A percentile compares a stretch with the other conserved stretches of the same genome.
phyloP scores from a whole-genome alignment of 768 basidiomycete genomes.

The Inosperma sp. region DNA sequence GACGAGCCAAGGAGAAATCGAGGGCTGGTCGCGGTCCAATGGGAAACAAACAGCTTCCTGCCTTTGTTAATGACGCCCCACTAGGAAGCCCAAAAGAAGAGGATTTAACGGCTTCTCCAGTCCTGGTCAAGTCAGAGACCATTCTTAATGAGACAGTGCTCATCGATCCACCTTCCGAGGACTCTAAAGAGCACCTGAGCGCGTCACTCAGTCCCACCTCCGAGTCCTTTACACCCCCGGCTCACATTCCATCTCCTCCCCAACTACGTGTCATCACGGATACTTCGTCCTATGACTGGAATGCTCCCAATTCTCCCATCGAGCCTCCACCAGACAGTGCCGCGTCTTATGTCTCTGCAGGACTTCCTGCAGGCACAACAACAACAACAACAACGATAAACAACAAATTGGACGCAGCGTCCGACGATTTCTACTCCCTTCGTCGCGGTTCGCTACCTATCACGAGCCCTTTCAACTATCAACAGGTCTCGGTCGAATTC shows the following conservation, averaged over 20 bases:
- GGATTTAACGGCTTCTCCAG: not conserved
- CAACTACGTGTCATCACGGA: conserved; percentile 39
- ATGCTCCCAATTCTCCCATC: conserved; percentile 30
- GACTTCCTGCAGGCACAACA: conserved; percentile 23
- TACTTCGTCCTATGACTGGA: conserved; percentile 22
- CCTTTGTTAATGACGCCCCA: conserved; percentile 7
- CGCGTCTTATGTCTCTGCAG: conserved; percentile 21
- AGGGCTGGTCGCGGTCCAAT: conserved; percentile 46
- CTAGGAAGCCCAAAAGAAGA: conserved; percentile 23
- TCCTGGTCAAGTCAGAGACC: conserved; percentile 1
- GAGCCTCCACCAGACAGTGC: conserved; percentile 35
- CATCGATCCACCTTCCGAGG: not conserved
- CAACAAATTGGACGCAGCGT: not conserved
- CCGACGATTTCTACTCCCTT: conserved; percentile 27
- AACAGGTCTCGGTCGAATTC: conserved; percentile 29
- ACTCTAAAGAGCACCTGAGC: conserved; percentile 1
- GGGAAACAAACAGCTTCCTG: conserved; percentile 16
- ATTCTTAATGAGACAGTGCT: not conserved
- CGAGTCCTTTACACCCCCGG: conserved; percentile 27
- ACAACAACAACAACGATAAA: not conserved
- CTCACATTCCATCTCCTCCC: conserved; percentile 34
- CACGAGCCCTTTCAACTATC: conserved; percentile 32
- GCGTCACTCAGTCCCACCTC: conserved; percentile 4
- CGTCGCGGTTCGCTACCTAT: conserved; percentile 57
- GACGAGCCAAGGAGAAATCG: conserved; percentile 82